Base-by-base conservation (phyloP, 768 basidiomycete species). In the Crassisporium funariophilum region DNA sequence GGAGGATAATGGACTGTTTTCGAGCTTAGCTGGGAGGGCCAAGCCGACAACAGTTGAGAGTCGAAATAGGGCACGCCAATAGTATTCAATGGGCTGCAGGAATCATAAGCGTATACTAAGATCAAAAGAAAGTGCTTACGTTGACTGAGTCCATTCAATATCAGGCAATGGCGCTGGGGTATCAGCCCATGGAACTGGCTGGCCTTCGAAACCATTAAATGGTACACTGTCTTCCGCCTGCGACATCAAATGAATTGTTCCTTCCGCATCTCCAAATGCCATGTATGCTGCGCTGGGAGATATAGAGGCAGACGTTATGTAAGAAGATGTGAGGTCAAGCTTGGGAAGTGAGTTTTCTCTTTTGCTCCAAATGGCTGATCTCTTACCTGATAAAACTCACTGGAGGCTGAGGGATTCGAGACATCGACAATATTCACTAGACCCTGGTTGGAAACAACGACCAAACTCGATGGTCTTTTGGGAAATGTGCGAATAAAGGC, bases 41-140 rank as follows among this genome's bases (percentile, higher is more conserved):
- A 87, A 6, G 81, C 76, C 5, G 95, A 98, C 4, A 98, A 71
- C 0, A 99, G 78, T 1, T 76, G 75, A 0, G 70, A 71, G 27
- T 81, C 75, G 63, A 97, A 97, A 65, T 86, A 78, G 9, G 95
- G 95, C 73, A 97, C 74, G 2, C 95, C 95, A 52, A 98, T 83
- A 21, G 77, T 72, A 61, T 91, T 98, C 41, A 99, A 74, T 2
- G 95, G 95, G 6, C 92, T 95, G 9, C 38, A 24, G 19, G 40
- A 39, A 36, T 5, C 4, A 29, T 40, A 25, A 31, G 29, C 41
- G 41, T 15, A 44, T 19, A 33, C 16, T 27, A 17, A 10, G 35
- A 39, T 23, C 41, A 6, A 8, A n/a, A 23, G 31, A 4, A 29
- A 8, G 19, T 15, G 65, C 84, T 59, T 62, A 94, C 91, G 91